Conservation (phyloP, 192 early-diverging fungal species). For the Coemansia sp. region DNA sequence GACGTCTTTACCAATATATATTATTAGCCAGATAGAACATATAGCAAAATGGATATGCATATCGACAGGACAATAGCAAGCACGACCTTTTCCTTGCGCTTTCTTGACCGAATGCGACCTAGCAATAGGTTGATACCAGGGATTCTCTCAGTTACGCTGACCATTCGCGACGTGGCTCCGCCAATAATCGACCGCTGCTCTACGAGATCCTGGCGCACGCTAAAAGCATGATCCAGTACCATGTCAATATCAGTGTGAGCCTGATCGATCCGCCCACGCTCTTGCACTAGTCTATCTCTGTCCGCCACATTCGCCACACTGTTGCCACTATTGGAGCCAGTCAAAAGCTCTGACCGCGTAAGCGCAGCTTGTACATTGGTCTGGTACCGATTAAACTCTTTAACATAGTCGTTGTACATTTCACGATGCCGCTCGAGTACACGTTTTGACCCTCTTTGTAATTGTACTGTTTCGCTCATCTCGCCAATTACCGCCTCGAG, state of each 20-base stretch:
- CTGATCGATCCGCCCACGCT: slow-evolving; percentile 47
- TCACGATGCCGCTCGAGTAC: slow-evolving; percentile 50
- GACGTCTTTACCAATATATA: background rate
- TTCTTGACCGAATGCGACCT: slow-evolving; percentile 51
- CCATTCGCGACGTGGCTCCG: slow-evolving; percentile 32
- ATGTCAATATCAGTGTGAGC: slow-evolving; percentile 56
- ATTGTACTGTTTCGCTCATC: slow-evolving; percentile 49
- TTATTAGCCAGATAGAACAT: slow-evolving; percentile 27
- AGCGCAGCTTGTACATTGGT: slow-evolving; percentile 42
- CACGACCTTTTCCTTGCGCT: slow-evolving; percentile 55
- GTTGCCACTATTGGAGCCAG: slow-evolving; percentile 3
- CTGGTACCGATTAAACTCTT: slow-evolving; percentile 53
- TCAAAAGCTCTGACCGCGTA: slow-evolving; percentile 34
- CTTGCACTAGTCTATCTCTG: slow-evolving; percentile 41
- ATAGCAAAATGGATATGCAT: slow-evolving; percentile 46
- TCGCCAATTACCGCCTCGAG: slow-evolving; percentile 45
- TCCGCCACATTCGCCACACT: slow-evolving; percentile 18
- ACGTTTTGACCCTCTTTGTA: slow-evolving; percentile 42
- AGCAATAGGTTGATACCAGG: slow-evolving; percentile 55
- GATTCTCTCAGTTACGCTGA: slow-evolving; percentile 46
- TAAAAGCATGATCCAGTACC: slow-evolving; percentile 55
- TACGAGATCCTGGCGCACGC: slow-evolving; percentile 42
- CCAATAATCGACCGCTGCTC: slow-evolving; percentile 44
- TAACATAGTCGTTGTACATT: slow-evolving; percentile 45
- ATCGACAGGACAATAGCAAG: slow-evolving; percentile 42